A percentile compares a stretch with the other conserved stretches of the same genome.
phyloP scores from a whole-genome alignment of 345 rosid genomes.

The Camelina neglecta region DNA sequence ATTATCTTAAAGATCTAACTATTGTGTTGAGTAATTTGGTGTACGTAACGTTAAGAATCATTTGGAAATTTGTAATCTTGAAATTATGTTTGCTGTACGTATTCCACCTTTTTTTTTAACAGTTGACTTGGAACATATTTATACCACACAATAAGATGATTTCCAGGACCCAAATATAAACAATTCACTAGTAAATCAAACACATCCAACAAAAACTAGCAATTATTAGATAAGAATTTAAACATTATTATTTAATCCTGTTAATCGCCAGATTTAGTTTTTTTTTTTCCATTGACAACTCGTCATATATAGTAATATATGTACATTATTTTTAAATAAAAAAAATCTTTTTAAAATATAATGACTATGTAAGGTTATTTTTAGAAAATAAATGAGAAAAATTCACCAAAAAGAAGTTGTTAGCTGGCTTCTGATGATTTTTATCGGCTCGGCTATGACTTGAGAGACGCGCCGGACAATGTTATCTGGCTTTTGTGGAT shows the following conservation, averaged over 20 bases:
- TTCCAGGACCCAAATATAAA: neutral
- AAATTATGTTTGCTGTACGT: too few relatives aligned
- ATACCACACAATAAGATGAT: neutral
- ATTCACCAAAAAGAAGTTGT: neutral
- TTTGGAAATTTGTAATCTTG: neutral
- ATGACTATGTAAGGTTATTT: neutral
- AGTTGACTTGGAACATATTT: too few relatives aligned
- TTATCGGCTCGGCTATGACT: conserved; percentile 15
- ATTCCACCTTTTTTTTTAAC: too few relatives aligned
- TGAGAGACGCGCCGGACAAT: conserved; percentile 1
- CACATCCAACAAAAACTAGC: neutral
- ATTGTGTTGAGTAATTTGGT: neutral
- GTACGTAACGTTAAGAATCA: neutral
- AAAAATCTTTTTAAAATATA: neutral
- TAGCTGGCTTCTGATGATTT: conserved; percentile 5
- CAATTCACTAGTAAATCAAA: too few relatives aligned
- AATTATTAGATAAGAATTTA: too few relatives aligned
- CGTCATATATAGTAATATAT: neutral
- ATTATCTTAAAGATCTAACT: conserved; percentile 12
- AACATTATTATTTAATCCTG: neutral
- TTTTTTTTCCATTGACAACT: neutral
- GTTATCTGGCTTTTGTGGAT: conserved; percentile 4
- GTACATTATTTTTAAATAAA: neutral
- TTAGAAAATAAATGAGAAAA: too few relatives aligned
- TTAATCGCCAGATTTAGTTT: neutral